Conservation (phyloP, 1,284 basidiomycete species). For the Caloboletus inedulis region DNA sequence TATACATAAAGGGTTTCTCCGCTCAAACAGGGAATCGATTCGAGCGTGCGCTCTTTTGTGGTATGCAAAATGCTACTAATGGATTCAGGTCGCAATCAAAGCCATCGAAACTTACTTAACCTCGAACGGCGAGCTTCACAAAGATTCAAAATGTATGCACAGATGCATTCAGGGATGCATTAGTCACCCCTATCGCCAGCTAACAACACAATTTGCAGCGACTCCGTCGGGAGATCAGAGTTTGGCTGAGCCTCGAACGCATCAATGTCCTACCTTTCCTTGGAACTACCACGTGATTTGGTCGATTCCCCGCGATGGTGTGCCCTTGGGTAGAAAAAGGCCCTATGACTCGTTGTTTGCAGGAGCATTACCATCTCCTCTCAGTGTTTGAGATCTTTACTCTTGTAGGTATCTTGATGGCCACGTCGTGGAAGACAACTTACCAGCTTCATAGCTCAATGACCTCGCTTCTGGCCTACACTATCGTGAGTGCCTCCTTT, state of each 20-base stretch:
- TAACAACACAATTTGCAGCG: slow-evolving; percentile 1
- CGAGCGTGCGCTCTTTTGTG: slow-evolving; percentile 1
- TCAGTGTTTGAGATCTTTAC: not conserved
- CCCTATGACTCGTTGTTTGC: slow-evolving; percentile 2
- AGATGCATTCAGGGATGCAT: not conserved
- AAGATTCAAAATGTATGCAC: slow-evolving; percentile 13
- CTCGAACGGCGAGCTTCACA: slow-evolving; percentile 5
- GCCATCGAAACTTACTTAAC: slow-evolving; percentile 15
- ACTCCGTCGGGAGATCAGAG: slow-evolving; percentile 12
- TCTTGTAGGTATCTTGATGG: not conserved
- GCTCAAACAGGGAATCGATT: slow-evolving; percentile 3
- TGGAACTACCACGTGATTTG: slow-evolving; percentile 7
- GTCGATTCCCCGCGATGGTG: slow-evolving; percentile 11
- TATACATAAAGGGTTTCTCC: slow-evolving; percentile 15
- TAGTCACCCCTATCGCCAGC: not conserved
- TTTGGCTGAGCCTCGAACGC: slow-evolving; percentile 10
- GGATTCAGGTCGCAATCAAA: slow-evolving; percentile 15
- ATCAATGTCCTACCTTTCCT: slow-evolving; percentile 8
- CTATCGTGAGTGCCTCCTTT: slow-evolving; percentile 8
- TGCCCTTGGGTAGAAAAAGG: slow-evolving; percentile 8
- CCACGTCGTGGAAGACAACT: not conserved
- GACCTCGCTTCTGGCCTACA: slow-evolving; percentile 3
- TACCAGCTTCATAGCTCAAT: not conserved
- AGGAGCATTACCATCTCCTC: not conserved
- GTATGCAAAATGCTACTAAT: not conserved